phyloP scores from a whole-genome alignment of 768 basidiomycete genomes.

The Symmetrospora coprosmae region DNA sequence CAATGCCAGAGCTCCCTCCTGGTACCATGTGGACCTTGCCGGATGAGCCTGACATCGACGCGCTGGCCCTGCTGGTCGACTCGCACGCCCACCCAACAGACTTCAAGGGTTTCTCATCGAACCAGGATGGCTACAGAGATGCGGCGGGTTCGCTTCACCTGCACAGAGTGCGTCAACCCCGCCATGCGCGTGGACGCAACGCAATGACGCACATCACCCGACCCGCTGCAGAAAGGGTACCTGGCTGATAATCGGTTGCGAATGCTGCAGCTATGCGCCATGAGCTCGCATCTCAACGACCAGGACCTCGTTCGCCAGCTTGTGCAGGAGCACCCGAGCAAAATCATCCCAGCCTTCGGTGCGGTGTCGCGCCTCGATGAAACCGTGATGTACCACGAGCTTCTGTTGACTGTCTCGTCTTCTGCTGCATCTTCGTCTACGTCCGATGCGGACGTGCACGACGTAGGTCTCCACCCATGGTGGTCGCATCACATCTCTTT shows the following conservation, averaged over 20 bases:
- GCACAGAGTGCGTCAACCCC: background rate
- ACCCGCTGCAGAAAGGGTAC: background rate
- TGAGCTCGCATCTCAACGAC: conserved; percentile 27
- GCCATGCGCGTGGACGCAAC: background rate
- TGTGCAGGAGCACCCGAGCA: conserved; percentile 21
- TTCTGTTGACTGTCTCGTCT: too few species aligned
- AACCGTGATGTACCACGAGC: background rate
- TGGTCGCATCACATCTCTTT: conserved; percentile 62
- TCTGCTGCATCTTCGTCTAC: too few species aligned
- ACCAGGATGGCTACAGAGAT: background rate
- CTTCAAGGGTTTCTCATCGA: conserved; percentile 3
- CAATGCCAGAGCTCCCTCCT: too few species aligned
- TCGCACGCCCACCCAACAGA: conserved; percentile 13
- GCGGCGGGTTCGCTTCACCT: background rate
- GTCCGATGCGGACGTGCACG: too few species aligned
- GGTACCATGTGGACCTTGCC: too few species aligned
- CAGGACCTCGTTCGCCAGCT: conserved; percentile 25
- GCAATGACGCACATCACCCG: too few species aligned
- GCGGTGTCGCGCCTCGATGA: conserved; percentile 33
- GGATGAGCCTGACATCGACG: background rate
- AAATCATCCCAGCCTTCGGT: conserved; percentile 77
- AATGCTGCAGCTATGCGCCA: conserved; percentile 44
- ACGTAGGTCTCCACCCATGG: conserved; percentile 82
- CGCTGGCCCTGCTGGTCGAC: background rate
- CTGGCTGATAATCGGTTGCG: background rate